phyloP scores from a whole-genome alignment of 371 early-diverging fungal species.

The Mucor mucedo region DNA sequence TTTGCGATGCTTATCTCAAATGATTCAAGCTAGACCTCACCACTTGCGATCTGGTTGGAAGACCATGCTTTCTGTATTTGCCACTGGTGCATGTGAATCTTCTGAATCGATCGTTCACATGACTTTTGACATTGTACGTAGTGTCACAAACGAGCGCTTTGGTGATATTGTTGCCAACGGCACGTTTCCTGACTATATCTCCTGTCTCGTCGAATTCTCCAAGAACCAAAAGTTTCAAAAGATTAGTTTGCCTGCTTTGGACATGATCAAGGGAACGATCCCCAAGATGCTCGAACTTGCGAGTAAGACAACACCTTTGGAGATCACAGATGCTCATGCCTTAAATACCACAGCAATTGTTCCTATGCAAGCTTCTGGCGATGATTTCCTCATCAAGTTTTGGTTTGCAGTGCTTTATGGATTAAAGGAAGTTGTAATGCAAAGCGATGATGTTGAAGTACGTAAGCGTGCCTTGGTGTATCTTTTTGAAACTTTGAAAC shows the following conservation, averaged over 20 bases:
- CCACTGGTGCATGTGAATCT: conserved; percentile 77
- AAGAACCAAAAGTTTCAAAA: conserved; percentile 61
- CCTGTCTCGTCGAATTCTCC: conserved; percentile 82
- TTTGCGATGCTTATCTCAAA: conserved; percentile 85
- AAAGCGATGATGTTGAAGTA: conserved; percentile 89
- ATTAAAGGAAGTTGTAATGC: conserved; percentile 86
- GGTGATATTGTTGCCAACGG: conserved; percentile 70
- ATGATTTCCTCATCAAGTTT: conserved; percentile 58
- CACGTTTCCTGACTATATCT: conserved; percentile 79
- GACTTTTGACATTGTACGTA: conserved; percentile 72
- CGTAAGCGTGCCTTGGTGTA: conserved; percentile 83
- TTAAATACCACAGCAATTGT: conserved; percentile 16
- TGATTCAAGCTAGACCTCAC: conserved; percentile 79
- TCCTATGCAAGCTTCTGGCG: conserved; percentile 34
- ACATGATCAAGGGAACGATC: conserved; percentile 59
- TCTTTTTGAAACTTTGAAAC: conserved; percentile 81
- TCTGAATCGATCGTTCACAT: conserved; percentile 68
- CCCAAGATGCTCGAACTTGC: conserved; percentile 54
- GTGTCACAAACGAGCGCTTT: conserved; percentile 69
- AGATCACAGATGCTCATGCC: conserved; percentile 46
- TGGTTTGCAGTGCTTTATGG: conserved; percentile 91
- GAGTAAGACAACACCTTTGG: conserved; percentile 42
- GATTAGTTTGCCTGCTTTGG: conserved; percentile 61
- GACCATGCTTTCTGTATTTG: conserved; percentile 83
- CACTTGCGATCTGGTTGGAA: conserved; percentile 92